Conservation (phyloP, 768 basidiomycete species). For the Lanmaoa pseudosensibilis region DNA sequence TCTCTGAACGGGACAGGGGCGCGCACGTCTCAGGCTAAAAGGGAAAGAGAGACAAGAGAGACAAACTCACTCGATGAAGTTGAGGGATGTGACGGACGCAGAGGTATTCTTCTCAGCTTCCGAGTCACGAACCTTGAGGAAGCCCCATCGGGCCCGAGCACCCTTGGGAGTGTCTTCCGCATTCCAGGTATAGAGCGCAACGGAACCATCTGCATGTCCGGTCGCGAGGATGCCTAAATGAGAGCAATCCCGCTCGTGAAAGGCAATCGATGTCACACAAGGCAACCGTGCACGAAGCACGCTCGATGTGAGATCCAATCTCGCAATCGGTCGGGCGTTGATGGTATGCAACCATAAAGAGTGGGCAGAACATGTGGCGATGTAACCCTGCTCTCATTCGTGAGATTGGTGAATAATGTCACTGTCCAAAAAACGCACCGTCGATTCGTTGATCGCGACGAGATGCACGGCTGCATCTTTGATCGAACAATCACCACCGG, state of each 20-base stretch:
- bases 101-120: slow-evolving; percentile 45
- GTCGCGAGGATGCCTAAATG: slow-evolving; percentile 77
- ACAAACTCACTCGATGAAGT: slow-evolving; percentile 69
- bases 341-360: slow-evolving; percentile 81
- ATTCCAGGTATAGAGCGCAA: slow-evolving; percentile 83
- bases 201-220: slow-evolving; percentile 72
- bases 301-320: slow-evolving; percentile 55
- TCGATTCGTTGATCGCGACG: slow-evolving; percentile 82
- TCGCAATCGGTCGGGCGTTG: slow-evolving; percentile 78
- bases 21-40: background rate
- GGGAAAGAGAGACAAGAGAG: background rate
- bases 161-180: slow-evolving; percentile 69
- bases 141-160: slow-evolving; percentile 71
- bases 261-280: slow-evolving; percentile 73
- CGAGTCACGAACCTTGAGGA: slow-evolving; percentile 67
- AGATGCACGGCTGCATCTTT: slow-evolving; percentile 54
- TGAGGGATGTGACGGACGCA: slow-evolving; percentile 68
- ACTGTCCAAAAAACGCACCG: slow-evolving; percentile 49
- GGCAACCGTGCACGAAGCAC: slow-evolving; percentile 44
- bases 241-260: slow-evolving; percentile 88
- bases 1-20: slow-evolving; percentile 11
- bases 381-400: slow-evolving; percentile 63
- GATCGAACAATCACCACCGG: slow-evolving; percentile 20
- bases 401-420: background rate
- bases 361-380: slow-evolving; percentile 76